Conservation (phyloP, 805 yeast species). For the Millerozyma miso region DNA sequence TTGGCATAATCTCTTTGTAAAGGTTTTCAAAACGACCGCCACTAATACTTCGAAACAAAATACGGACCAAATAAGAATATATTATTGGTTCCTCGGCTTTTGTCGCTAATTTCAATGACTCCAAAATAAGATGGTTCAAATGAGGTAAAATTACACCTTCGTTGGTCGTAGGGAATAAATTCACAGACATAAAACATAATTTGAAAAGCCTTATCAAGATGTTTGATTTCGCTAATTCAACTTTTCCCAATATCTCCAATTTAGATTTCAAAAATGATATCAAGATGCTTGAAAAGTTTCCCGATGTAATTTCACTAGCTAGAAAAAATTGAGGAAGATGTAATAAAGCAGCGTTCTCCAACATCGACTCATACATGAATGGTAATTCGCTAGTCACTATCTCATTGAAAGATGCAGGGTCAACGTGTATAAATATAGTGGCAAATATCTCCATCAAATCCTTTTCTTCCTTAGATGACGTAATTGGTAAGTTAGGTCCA, state of each 20-base stretch:
- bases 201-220: slow-evolving; percentile 84
- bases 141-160: slow-evolving; percentile 88
- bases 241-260: slow-evolving; percentile 74
- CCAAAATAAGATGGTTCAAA: slow-evolving; percentile 74
- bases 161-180: slow-evolving; percentile 80
- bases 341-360: slow-evolving; percentile 77
- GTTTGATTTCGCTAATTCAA: slow-evolving; percentile 71
- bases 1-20: slow-evolving; percentile 89
- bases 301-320: slow-evolving; percentile 91
- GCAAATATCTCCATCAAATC: slow-evolving; percentile 95
- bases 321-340: slow-evolving; percentile 92
- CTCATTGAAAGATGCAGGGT: slow-evolving; percentile 93
- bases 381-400: slow-evolving; percentile 78
- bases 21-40: slow-evolving; percentile 94
- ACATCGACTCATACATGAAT: slow-evolving; percentile 70
- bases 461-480: slow-evolving; percentile 88
- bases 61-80: slow-evolving; percentile 82
- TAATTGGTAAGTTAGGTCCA: slow-evolving; percentile 79
- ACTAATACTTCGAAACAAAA: slow-evolving; percentile 89
- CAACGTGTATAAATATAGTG: slow-evolving; percentile 87
- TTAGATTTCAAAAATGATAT: slow-evolving; percentile 71
- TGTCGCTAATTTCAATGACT: slow-evolving; percentile 74
- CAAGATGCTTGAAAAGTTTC: slow-evolving; percentile 83
- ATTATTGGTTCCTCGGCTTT: slow-evolving; percentile 87
- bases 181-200: slow-evolving; percentile 93